Evolutionary conservation across 2,329 filamentous ascomycete genomes (phyloP), one percentile per base, ranked within the genome.

Genomic region (Allantophomopsis cytisporea): DNA sequence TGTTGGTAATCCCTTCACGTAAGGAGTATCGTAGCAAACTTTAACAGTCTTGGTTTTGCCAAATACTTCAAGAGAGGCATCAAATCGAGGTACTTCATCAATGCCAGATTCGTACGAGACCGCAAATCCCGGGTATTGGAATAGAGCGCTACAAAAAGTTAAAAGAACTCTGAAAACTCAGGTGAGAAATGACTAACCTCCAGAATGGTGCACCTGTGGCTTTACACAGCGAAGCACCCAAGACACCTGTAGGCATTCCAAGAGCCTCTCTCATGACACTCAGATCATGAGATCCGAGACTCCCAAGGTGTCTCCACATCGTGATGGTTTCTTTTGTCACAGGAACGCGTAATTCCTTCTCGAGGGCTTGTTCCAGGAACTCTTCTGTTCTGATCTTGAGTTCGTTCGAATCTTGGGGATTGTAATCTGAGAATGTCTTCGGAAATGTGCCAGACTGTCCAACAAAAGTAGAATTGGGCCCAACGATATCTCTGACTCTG

Each of bases 101-200:
- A 76, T 58, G 0, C 74, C 73, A 0, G 64, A 66, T 45, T 80
- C 74, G 45, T 76, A 80, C 0, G 64, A 61, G 2, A 75, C 62
- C 0, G 68, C 58, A 41, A 75, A 79, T 16, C 47, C 43, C 7
- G 48, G 47, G 41, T 57, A 59, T 37, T 54, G 47, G 28, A 58
- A 50, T 14, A 57, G 37, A 3, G 47, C 56, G 43, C 52, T 58
- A 39, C 15, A 18, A 38, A 35, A 23, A n/a, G 36, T 16, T 15
- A 20, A 13, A 23, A 11, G 7, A 20, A 20, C 7, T 20, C 18
- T n/a, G 18, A 20, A 4, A 20, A 4, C 4, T 20, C 18, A 20
- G 18, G 18, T n/a, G n/a, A 7, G 18, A 20, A 20, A 7, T 20
- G 7, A 20, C 18, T 4, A 20, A 20, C 18, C 18, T 20, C 18